A percentile compares a stretch with the other conserved stretches of the same genome.
phyloP scores from a whole-genome alignment of 805 yeast genomes.

The Starmerella khaoyaiensis region DNA sequence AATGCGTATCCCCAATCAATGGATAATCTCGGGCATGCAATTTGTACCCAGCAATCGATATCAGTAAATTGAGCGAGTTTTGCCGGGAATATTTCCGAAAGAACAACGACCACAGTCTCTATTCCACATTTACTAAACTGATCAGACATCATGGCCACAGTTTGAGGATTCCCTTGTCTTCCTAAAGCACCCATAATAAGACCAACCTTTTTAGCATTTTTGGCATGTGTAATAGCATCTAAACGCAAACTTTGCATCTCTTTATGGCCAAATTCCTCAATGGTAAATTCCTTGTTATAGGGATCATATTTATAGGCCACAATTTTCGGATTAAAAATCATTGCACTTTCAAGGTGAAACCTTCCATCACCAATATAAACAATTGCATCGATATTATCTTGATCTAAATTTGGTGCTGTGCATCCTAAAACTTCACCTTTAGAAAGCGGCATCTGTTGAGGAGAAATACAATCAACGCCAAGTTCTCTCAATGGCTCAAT shows the following conservation, averaged over 20 bases:
- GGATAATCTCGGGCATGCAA: constrained; percentile 91
- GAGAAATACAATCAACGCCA: constrained; percentile 56
- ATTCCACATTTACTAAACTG: constrained; percentile 43
- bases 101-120: constrained; percentile 62
- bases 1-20: constrained; percentile 99
- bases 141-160: constrained; percentile 53
- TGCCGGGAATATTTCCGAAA: constrained; percentile 88
- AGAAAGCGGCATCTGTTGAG: constrained; percentile 84
- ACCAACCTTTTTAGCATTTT: constrained; percentile 54
- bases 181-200: constrained; percentile 87
- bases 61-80: constrained; percentile 86
- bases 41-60: constrained; percentile 90
- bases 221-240: constrained; percentile 58
- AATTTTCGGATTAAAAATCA: constrained; percentile 90
- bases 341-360: constrained; percentile 86
- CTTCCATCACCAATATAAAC: constrained; percentile 92
- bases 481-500: constrained; percentile 36
- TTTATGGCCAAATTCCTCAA: constrained; percentile 75
- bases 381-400: constrained; percentile 54
- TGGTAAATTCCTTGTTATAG: constrained; percentile 77
- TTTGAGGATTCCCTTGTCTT: constrained; percentile 79
- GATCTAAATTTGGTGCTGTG: constrained; percentile 62
- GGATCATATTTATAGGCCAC: constrained; percentile 95
- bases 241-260: constrained; percentile 64
- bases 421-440: constrained; percentile 96